These are phyloP conservation scores for Paspalum notatum DNA, from an alignment of 176 grass and related monocot species.

Conservation along the genomic window DNA sequence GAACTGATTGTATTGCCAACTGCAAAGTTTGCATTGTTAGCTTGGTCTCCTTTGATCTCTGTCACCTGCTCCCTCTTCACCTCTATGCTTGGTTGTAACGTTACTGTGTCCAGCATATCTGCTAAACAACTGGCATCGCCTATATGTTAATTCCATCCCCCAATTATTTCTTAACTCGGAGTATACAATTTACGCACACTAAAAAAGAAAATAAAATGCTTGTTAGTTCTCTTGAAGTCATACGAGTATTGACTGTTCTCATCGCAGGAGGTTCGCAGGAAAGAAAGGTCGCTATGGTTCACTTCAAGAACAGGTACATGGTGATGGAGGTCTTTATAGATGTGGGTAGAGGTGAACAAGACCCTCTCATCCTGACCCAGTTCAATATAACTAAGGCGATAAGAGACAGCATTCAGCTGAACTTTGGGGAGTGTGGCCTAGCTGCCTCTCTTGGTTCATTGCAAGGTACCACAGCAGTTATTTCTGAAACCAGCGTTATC, in stretches of 20 bases:
- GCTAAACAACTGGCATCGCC: too few species aligned
- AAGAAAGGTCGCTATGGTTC: constrained; percentile 49
- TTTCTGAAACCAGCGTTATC: background rate
- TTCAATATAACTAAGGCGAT: constrained; percentile 68
- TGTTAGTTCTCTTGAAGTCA: background rate
- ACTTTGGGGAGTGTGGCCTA: constrained; percentile 85
- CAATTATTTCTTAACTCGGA: too few species aligned
- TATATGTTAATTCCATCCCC: too few species aligned
- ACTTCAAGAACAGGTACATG: constrained; percentile 93
- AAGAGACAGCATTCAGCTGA: constrained; percentile 70
- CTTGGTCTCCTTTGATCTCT: too few species aligned
- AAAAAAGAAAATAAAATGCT: too few species aligned
- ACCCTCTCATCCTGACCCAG: constrained; percentile 61
- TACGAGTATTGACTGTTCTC: background rate
- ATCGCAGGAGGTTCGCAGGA: background rate
- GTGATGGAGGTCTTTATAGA: constrained; percentile 78
- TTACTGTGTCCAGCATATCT: too few species aligned
- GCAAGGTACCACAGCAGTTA: constrained; percentile 49
- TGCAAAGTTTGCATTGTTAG: too few species aligned
- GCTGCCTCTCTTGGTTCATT: constrained; percentile 70
- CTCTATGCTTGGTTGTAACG: too few species aligned
- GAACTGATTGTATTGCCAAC: too few species aligned
- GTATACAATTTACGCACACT: too few species aligned
- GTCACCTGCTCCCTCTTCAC: too few species aligned
- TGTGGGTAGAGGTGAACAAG: constrained; percentile 27